Evolutionary conservation across 2,329 filamentous ascomycete species (phyloP), one percentile per base, ranked within the genome.

Genomic region (Trichoderma sp.): DNA sequence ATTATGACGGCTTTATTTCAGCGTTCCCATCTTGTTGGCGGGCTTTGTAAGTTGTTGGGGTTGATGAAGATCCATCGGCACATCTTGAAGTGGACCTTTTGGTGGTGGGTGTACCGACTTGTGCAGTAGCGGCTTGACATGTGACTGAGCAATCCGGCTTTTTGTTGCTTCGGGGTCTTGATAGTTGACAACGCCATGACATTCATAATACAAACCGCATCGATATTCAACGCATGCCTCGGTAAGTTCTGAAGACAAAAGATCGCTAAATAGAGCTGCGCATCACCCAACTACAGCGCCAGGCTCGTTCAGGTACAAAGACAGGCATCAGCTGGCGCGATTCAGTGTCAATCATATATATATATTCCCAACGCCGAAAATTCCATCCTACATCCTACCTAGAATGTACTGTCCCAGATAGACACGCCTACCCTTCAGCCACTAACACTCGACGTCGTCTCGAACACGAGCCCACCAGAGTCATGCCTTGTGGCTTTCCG

Each of bases 321-420:
- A 5, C 9, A 39, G 14, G 5, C 34, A 5, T 39, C 34, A 39
- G 34, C 34, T 34, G 3, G 30, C 26, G 7, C 24, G 3, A 5
- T 14, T 14, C 12, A 44, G 52, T 17, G 17, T 10, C 15, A 39
- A 14, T n/a, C n/a, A 21, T 19, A 28, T 17, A 55, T 19, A 17
- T 44, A 34, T 39, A 47, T 55, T 45, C 45, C 50, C 60, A 63
- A 63, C 60, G 60, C 60, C 60, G 17, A 34, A 55, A 26, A 63
- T 55, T 55, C 39, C 50, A 15, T 28, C 28, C n/a, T 4, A n/a
- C 41, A 63, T n/a, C 26, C 48, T 63, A 54, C 26, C 48, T 63
- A 54, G 50, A 63, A 26, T 26, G 30, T 55, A 63, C 39, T 19
- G 44, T 55, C 50, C 50, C 26, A 24, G 34, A 21, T 47, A 26